Conservation (phyloP, 371 early-diverging fungal species). For the Mortierella sp. region DNA sequence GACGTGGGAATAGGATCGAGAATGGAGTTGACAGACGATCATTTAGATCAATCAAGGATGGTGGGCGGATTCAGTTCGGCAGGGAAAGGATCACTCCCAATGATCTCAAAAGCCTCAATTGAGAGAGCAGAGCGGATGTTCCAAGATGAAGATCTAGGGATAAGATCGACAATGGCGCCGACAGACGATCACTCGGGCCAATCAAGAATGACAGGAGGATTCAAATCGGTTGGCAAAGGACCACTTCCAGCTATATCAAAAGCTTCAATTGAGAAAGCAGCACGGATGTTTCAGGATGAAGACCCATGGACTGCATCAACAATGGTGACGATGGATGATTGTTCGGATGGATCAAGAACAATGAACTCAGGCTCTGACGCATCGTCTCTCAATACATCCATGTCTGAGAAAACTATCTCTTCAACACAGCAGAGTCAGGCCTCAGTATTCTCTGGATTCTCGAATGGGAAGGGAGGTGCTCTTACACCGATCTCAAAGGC, state of each 20-base stretch:
- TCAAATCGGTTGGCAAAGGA: slow-evolving; percentile 14
- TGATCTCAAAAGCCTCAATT: slow-evolving; percentile 16
- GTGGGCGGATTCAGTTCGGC: slow-evolving; percentile 12
- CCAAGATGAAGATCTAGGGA: neutral
- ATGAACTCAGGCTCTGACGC: neutral
- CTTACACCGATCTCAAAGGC: slow-evolving; percentile 37
- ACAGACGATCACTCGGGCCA: neutral
- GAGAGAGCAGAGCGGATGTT: slow-evolving; percentile 14
- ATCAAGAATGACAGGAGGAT: too few species aligned
- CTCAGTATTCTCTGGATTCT: slow-evolving; percentile 17
- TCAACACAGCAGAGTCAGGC: neutral
- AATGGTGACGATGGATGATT: too few species aligned
- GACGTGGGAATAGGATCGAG: neutral
- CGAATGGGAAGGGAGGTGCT: slow-evolving; percentile 21
- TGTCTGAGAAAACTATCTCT: neutral
- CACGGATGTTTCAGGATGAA: slow-evolving; percentile 13
- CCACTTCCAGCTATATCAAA: slow-evolving; percentile 14
- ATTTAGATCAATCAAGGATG: too few species aligned
- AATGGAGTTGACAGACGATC: neutral
- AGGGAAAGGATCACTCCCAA: slow-evolving; percentile 7
- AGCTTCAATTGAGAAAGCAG: slow-evolving; percentile 9
- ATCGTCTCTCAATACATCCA: neutral
- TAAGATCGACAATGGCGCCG: neutral
- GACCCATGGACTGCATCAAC: neutral
- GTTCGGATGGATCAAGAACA: neutral